Base-by-base conservation (phyloP, 2,329 filamentous ascomycete species). In the Aspergillus pseudotamarii region DNA sequence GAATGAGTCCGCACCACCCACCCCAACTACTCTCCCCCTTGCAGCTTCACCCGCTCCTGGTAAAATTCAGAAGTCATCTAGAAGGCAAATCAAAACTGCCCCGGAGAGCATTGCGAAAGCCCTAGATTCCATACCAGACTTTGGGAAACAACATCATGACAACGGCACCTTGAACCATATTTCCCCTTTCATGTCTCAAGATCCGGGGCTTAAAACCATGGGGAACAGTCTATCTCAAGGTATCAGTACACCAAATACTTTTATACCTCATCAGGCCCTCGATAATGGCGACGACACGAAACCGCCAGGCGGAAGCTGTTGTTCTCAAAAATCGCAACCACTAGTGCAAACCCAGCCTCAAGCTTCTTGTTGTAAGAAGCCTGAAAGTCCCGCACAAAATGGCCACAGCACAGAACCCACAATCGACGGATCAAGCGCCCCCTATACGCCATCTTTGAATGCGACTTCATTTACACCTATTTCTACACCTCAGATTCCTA, bases 11-110 rank as follows among this genome's bases (percentile, higher is more conserved):
- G 61, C 66, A 10, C 64, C 69, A 23, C 50, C 69, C 30, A 38
- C 53, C n/a, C 51, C 65, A 10, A 57, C 63, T 28, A 34, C 66
- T n/a, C 43, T 68, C 48, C 56, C 65, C 10, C 60, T 71, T 23
- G 62, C 65, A 23, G 69, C 73, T 6, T 70, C 75, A 6, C 66
- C 70, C 28, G 62, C 67, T n/a, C 64, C 75, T 6, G 73, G 69
- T 50, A 76, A 76, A 61, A 64, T 79, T 8, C 78, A 80, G 61
- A 79, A 80, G 58, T 58, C 71, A 6, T 66, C 69, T 41, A 75
- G 70, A 61, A 71, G 73, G 60, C 74, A 75, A 32, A 75, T 75
- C 62, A 74, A 79, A 63, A 67, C 73, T 2, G 68, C 72, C 2
- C 72, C 76, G 2, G 75, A 78, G 57, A 75, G 72, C 51, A 68